These are phyloP conservation scores for Penicillium ochrochloron DNA, from an alignment of 495 filamentous ascomycete genomes.

Conservation along the genomic window DNA sequence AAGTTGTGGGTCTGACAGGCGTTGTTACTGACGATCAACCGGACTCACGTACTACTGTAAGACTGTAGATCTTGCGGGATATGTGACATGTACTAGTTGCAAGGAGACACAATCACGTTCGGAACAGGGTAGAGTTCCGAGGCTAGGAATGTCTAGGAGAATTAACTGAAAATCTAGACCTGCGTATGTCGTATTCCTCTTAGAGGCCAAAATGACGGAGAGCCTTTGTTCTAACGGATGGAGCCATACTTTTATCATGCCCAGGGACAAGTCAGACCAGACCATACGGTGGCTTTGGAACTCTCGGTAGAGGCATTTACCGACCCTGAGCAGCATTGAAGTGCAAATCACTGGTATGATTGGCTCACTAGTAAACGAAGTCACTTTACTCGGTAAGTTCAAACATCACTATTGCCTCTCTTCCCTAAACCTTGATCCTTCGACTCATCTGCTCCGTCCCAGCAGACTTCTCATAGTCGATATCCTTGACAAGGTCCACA, in stretches of 20 bases:
- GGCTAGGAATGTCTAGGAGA: neutral
- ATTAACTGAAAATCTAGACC: neutral
- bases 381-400: neutral
- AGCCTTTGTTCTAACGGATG: neutral
- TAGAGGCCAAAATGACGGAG: neutral
- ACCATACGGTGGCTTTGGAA: neutral
- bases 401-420: neutral
- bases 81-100: neutral
- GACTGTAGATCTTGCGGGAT: neutral
- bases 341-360: neutral
- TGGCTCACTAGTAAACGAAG: neutral
- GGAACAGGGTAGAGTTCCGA: neutral
- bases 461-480: conserved; percentile 44
- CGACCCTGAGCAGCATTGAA: neutral
- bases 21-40: conserved; percentile 1
- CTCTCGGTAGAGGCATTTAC: neutral
- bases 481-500: conserved; percentile 32
- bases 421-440: conserved; percentile 35
- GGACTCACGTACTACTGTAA: neutral
- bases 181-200: neutral
- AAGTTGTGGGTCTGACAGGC: conserved; percentile 13
- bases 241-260: neutral
- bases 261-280: neutral
- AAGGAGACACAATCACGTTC: neutral
- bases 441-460: conserved; percentile 49